Percentiles rank a stretch among this genome's conserved stretches.
phyloP scores from a whole-genome alignment of 441 rosid species.

The Arabidopsis lyrata region DNA sequence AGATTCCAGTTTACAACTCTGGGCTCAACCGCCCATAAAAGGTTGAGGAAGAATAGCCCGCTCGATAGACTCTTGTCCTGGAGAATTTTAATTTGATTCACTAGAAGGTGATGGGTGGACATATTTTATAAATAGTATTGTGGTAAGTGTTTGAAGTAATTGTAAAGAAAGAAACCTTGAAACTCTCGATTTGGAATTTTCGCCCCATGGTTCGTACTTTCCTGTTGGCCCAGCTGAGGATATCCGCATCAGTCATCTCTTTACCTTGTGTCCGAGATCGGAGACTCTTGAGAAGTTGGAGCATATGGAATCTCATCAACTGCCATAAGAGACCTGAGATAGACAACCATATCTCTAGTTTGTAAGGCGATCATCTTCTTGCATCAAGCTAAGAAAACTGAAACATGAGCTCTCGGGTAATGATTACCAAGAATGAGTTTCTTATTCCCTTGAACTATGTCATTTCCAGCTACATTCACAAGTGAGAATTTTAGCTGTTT shows the following conservation, averaged over 20 bases:
- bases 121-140: not conserved
- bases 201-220: slow-evolving; percentile 73
- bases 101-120: slow-evolving; percentile 5
- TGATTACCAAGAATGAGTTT: slow-evolving; percentile 74
- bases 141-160: slow-evolving; percentile 8
- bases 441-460: slow-evolving; percentile 77
- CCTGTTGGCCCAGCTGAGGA: slow-evolving; percentile 83
- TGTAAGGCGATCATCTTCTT: slow-evolving; percentile 18
- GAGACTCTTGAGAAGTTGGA: slow-evolving; percentile 85
- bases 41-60: slow-evolving; percentile 89
- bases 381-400: not conserved
- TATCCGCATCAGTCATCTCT: slow-evolving; percentile 86
- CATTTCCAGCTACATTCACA: slow-evolving; percentile 74
- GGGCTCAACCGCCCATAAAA: slow-evolving; percentile 86
- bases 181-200: slow-evolving; percentile 69
- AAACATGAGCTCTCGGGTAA: slow-evolving; percentile 15
- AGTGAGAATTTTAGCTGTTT: slow-evolving; percentile 65
- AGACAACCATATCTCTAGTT: slow-evolving; percentile 15
- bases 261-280: slow-evolving; percentile 79
- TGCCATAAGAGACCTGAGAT: slow-evolving; percentile 92
- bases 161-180: slow-evolving; percentile 61
- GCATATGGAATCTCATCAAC: slow-evolving; percentile 89
- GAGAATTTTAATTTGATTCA: slow-evolving; percentile 20
- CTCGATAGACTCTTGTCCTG: slow-evolving; percentile 86
- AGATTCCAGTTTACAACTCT: slow-evolving; percentile 94